Evolutionary conservation across 148 eudicot species (phyloP).

Genomic region (Fallopia convolvulus): DNA sequence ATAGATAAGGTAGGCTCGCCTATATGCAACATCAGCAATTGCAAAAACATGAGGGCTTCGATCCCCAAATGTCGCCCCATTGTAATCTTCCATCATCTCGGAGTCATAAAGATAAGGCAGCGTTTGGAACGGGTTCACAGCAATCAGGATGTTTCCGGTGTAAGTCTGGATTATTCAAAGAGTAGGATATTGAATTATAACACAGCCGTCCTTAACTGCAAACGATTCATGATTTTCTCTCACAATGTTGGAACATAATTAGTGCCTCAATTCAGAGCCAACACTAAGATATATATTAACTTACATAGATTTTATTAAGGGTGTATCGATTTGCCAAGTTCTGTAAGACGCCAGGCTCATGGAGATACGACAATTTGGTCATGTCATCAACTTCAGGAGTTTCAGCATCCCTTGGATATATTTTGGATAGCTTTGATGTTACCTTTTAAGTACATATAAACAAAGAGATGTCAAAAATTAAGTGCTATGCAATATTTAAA

Average conservation of each 20-base stretch:
- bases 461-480: background rate
- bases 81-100: constrained; percentile 87
- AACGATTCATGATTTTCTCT: constrained; percentile 28
- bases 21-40: constrained; percentile 76
- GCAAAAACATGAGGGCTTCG: constrained; percentile 93
- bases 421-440: constrained; percentile 35
- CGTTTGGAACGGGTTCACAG: constrained; percentile 90
- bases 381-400: constrained; percentile 95
- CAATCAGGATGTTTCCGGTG: constrained; percentile 90
- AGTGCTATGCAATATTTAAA: background rate
- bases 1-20: constrained; percentile 27
- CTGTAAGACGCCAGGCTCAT: constrained; percentile 88
- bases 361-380: constrained; percentile 88
- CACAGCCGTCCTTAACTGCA: constrained; percentile 38
- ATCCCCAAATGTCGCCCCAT: constrained; percentile 78
- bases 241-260: constrained; percentile 16
- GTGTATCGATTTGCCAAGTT: constrained; percentile 64
- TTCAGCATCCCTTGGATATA: constrained; percentile 76
- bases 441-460: constrained; percentile 25
- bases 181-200: constrained; percentile 40
- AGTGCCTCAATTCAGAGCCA: constrained; percentile 4
- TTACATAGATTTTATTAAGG: constrained; percentile 84
- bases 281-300: constrained; percentile 8
- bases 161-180: constrained; percentile 76
- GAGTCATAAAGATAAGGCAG: constrained; percentile 71